A percentile compares a stretch with the other conserved stretches of the same genome.
phyloP scores from a whole-genome alignment of 2,329 filamentous ascomycete genomes.

The Rutstroemia sp. region DNA sequence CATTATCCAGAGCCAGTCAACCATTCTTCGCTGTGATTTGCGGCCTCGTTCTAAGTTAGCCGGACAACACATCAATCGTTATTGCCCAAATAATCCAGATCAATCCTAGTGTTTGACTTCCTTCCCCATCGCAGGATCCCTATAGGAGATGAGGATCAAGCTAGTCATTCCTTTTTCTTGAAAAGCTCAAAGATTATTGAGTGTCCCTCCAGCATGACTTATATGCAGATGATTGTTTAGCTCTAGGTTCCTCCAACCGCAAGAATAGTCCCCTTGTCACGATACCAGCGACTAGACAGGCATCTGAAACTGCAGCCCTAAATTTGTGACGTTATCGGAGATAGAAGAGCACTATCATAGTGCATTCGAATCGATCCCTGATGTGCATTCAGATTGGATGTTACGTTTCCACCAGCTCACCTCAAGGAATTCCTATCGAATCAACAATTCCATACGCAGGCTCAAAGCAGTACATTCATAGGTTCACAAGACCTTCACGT shows the following conservation, averaged over 20 bases:
- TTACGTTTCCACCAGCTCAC: background rate
- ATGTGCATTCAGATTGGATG: background rate
- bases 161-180: too few species aligned
- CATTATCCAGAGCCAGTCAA: too few species aligned
- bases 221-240: background rate
- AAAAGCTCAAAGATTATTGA: too few species aligned
- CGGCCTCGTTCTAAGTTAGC: too few species aligned
- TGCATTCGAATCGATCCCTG: background rate
- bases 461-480: background rate
- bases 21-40: too few species aligned
- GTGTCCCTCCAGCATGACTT: background rate
- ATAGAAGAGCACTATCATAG: background rate
- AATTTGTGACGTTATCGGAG: background rate
- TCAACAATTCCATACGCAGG: background rate
- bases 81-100: too few species aligned
- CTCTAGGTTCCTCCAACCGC: background rate
- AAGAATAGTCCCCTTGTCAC: background rate
- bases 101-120: too few species aligned
- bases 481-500: constrained; percentile 1
- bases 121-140: too few species aligned
- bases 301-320: background rate
- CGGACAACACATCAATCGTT: too few species aligned
- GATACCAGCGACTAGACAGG: background rate
- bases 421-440: background rate
- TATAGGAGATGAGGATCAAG: too few species aligned